Evolutionary conservation across 1,284 basidiomycete species (phyloP).

Genomic region (Irpex lacteus): DNA sequence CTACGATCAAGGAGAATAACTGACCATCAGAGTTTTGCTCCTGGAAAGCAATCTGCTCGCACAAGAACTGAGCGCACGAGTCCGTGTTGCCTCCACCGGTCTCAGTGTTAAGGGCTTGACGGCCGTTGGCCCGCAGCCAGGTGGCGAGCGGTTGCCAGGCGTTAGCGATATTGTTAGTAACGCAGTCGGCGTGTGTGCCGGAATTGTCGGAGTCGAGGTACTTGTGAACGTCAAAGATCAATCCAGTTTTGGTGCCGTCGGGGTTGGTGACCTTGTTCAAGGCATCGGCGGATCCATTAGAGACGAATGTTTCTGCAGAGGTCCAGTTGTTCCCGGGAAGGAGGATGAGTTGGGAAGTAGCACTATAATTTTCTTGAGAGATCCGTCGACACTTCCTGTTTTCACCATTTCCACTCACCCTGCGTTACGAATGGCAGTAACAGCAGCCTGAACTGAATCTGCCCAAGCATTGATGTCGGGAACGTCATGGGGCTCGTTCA

Average conservation of each 20-base stretch:
- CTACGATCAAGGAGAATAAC: constrained; percentile 12
- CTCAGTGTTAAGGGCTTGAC: constrained; percentile 62
- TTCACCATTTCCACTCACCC: constrained; percentile 27
- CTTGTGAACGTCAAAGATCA: constrained; percentile 64
- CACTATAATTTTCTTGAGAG: constrained; percentile 26
- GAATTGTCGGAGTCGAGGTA: constrained; percentile 59
- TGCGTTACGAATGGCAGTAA: constrained; percentile 52
- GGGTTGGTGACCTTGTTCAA: constrained; percentile 53
- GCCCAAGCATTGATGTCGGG: constrained; percentile 45
- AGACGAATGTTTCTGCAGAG: constrained; percentile 48
- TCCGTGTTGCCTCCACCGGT: constrained; percentile 57
- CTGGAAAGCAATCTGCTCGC: constrained; percentile 49
- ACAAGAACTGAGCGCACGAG: constrained; percentile 44
- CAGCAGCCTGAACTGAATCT: constrained; percentile 47
- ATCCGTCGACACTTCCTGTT: background rate
- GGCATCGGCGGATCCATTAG: constrained; percentile 51
- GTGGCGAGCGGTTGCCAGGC: constrained; percentile 46
- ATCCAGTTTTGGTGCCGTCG: constrained; percentile 43
- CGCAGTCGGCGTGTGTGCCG: constrained; percentile 41
- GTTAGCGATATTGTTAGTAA: constrained; percentile 50
- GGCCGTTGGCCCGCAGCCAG: constrained; percentile 49
- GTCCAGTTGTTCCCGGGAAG: constrained; percentile 55
- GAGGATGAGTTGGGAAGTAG: constrained; percentile 50
- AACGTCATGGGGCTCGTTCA: constrained; percentile 57
- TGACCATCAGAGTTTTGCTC: constrained; percentile 48